These are phyloP conservation scores for Hanseniaspora nectarophila DNA, from an alignment of 805 yeast species.

Conservation along the genomic window DNA sequence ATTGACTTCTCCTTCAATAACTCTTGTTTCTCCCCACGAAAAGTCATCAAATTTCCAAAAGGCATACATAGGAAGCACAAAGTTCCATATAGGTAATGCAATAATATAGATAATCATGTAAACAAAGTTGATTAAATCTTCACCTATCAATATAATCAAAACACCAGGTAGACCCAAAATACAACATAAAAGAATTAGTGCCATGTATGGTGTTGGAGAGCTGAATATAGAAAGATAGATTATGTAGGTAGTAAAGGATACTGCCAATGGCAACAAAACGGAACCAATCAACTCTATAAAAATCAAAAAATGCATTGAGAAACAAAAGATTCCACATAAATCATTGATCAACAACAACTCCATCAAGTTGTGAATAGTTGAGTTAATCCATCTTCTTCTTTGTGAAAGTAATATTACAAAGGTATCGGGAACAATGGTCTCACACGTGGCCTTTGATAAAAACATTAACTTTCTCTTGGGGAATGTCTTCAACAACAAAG, in stretches of 20 bases:
- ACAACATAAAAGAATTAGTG: constrained; percentile 62
- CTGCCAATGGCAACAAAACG: constrained; percentile 77
- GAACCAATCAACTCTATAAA: constrained; percentile 78
- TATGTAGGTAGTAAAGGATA: constrained; percentile 70
- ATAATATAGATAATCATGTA: constrained; percentile 70
- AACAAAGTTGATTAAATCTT: constrained; percentile 54
- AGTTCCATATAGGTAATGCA: constrained; percentile 91
- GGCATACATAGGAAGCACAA: constrained; percentile 73
- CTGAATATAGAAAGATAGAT: constrained; percentile 57
- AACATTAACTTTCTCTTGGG: constrained; percentile 81
- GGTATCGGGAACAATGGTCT: constrained; percentile 76
- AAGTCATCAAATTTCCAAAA: constrained; percentile 94
- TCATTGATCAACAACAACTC: constrained; percentile 76
- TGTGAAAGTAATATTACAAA: constrained; percentile 75
- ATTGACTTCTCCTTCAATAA: constrained; percentile 33
- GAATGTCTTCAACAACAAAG: constrained; percentile 76
- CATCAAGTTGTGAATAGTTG: constrained; percentile 84
- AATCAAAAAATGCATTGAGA: constrained; percentile 88
- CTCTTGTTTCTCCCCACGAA: constrained; percentile 93
- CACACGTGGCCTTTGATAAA: constrained; percentile 83
- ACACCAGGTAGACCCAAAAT: constrained; percentile 80
- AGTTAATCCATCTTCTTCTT: constrained; percentile 93
- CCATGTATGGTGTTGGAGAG: constrained; percentile 62
- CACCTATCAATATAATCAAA: constrained; percentile 67
- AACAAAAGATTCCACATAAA: constrained; percentile 86